Base-by-base conservation (phyloP, 2,329 filamentous ascomycete genomes). In the Chalaropsis ovoidea region DNA sequence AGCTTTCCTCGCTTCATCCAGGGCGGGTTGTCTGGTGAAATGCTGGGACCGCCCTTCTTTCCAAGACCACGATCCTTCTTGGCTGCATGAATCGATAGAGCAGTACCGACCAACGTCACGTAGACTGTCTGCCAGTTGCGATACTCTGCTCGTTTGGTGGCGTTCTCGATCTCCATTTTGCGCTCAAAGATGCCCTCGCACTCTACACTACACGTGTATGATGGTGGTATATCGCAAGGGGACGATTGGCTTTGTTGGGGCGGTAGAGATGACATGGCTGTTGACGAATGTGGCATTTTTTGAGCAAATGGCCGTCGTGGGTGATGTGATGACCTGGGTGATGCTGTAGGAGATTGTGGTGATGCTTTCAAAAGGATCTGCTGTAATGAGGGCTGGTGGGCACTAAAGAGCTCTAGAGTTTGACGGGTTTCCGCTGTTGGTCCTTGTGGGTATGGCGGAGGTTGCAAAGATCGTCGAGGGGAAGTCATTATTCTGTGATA, bases 141-240 rank as follows among this genome's bases (percentile, higher is more conserved):
- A 70, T 85, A 80, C 68, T 81, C 77, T 54, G 85, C 81, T 58
- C 82, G 77, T 71, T 86, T 83, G 69, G 83, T 85, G 5, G 85
- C 82, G 67, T 85, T 81, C 68, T 84, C 80, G 65, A 88, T 80
- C 73, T 89, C 86, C 76, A 84, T 81, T 75, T 87, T 88, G 71
- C 81, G 80, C 69, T 79, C 75, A 70, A 86, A 85, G 5, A 85
- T 76, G 31, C 78, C 81, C 71, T 84, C 80, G 61, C 83, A 73
- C 65, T 77, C 75, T 65, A 86, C 78, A 70, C 78, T 79, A 70
- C 78, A 83, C 61, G 81, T 80, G 72, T 86, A 86, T 27, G 72
- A 70, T n/a, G 84, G 83, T 43, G 85, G 74, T 39, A 72, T 70
- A 69, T 84, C 81, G 45, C 62, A 75, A 72, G 64, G 75, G 74